Conservation (phyloP, 208 protist genomes). For the Leishmania turanica region DNA sequence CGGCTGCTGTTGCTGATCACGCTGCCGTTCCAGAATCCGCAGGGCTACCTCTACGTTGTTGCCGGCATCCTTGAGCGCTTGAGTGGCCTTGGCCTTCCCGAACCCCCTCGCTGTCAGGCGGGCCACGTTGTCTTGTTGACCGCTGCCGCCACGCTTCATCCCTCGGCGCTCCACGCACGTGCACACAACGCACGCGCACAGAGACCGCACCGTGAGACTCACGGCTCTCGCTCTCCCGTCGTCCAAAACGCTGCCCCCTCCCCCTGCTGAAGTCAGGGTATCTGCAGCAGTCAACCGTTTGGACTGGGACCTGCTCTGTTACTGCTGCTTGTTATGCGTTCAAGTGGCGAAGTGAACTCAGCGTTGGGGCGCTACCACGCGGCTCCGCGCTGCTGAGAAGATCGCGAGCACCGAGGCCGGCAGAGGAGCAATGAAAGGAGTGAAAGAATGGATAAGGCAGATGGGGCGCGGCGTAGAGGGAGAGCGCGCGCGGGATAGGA, state of each 20-base stretch:
- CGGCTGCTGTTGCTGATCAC: constrained; percentile 26
- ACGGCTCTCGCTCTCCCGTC: not conserved
- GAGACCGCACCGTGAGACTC: not conserved
- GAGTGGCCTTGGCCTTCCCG: constrained; percentile 56
- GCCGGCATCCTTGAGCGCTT: constrained; percentile 73
- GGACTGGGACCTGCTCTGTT: too few relatives aligned
- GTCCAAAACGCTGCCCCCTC: not conserved
- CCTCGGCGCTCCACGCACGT: not conserved
- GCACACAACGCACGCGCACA: not conserved
- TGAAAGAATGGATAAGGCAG: not conserved
- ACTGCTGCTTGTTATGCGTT: too few relatives aligned
- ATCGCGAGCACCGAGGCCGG: not conserved
- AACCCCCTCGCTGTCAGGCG: constrained; percentile 51
- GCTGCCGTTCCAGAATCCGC: constrained; percentile 48
- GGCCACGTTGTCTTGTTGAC: constrained; percentile 8
- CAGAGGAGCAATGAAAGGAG: not conserved
- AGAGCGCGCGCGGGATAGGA: not conserved
- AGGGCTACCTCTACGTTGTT: constrained; percentile 52
- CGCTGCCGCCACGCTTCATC: not conserved
- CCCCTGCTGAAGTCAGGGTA: not conserved
- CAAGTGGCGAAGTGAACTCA: not conserved
- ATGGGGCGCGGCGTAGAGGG: not conserved
- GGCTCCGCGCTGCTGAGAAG: not conserved
- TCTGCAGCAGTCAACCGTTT: not conserved
- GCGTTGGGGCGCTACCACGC: too few relatives aligned